A percentile compares a stretch with the other conserved stretches of the same genome.
Conservation (phyloP, 495 filamentous ascomycete species). For the Daldinia caldariorum region DNA sequence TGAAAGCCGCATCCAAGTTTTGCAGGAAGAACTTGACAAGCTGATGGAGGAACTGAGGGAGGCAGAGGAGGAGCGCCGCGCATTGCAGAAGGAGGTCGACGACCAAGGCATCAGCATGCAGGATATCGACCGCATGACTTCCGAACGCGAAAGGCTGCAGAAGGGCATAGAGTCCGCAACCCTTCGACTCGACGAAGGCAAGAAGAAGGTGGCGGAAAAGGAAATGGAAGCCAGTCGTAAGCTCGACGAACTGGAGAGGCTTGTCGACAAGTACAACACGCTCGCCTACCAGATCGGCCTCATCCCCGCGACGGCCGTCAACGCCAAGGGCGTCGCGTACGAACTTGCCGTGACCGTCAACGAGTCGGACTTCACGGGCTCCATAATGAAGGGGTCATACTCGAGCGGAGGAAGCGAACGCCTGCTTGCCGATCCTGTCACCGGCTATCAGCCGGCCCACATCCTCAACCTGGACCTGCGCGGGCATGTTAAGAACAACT, state of each 20-base stretch:
- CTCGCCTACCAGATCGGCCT: conserved; percentile 92
- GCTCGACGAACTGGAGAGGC: conserved; percentile 87
- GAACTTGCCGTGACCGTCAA: conserved; percentile 79
- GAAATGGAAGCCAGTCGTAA: conserved; percentile 82
- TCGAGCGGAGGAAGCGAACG: conserved; percentile 62
- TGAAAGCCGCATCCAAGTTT: conserved; percentile 74
- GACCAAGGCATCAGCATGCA: conserved; percentile 91
- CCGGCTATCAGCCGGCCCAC: conserved; percentile 88
- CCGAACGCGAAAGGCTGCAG: conserved; percentile 89
- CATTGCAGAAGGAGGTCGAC: conserved; percentile 85
- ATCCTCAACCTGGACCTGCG: conserved; percentile 87
- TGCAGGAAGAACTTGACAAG: conserved; percentile 83
- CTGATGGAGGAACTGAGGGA: conserved; percentile 78
- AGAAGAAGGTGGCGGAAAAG: conserved; percentile 81
- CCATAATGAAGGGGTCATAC: conserved; percentile 68
- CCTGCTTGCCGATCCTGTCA: conserved; percentile 79
- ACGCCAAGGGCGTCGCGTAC: conserved; percentile 84
- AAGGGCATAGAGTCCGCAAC: conserved; percentile 80
- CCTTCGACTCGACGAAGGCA: conserved; percentile 79
- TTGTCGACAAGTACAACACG: conserved; percentile 89
- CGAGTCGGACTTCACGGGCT: conserved; percentile 76
- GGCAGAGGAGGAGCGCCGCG: conserved; percentile 80
- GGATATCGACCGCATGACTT: conserved; percentile 98
- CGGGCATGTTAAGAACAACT: conserved; percentile 78
- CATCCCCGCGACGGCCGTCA: conserved; percentile 82